Evolutionary conservation across 176 grass and related monocot genomes (phyloP).

Genomic region (Dactylis glomerata): DNA sequence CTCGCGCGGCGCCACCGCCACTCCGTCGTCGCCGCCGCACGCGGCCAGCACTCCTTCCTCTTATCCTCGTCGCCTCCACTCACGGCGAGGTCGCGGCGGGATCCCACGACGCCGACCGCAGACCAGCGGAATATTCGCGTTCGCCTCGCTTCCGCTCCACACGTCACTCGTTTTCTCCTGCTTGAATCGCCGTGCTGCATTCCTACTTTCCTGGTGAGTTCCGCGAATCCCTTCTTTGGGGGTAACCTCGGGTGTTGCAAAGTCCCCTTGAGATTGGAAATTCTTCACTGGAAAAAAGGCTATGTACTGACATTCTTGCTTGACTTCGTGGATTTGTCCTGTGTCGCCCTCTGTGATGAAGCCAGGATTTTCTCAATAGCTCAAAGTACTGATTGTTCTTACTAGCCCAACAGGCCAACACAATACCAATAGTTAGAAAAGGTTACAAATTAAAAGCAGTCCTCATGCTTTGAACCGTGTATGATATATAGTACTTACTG

Average conservation of each 20-base stretch:
- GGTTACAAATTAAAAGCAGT: no score
- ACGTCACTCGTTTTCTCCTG: background rate
- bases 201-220: background rate
- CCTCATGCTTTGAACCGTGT: no score
- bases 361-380: background rate
- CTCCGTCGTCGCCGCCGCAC: no score
- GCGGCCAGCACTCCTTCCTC: no score
- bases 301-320: background rate
- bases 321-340: background rate
- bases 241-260: no score
- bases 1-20: no score
- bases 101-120: background rate
- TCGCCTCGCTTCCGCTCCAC: background rate
- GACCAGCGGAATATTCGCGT: no score
- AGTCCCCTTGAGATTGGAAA: background rate
- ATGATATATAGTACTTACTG: no score
- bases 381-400: background rate
- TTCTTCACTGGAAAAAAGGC: background rate
- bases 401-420: background rate
- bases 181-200: background rate
- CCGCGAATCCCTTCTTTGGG: background rate
- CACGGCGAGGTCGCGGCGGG: background rate
- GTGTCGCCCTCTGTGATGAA: background rate
- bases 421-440: no score
- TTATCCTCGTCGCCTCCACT: no score